Conservation (phyloP, 179 eudicot species). For the Patellifolia procumbens region DNA sequence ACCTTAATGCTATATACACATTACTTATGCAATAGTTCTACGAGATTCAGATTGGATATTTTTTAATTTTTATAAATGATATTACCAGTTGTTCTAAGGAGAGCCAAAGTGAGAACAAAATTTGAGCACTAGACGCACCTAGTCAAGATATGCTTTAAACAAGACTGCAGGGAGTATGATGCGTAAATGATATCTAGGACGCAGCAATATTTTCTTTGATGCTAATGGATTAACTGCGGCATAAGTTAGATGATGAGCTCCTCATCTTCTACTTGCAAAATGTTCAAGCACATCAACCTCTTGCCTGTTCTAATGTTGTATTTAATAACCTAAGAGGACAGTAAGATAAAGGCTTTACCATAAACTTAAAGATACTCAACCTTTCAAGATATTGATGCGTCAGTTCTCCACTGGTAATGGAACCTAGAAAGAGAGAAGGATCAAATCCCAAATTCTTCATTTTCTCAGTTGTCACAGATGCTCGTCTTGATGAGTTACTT, state of each 20-base stretch:
- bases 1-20: too few species aligned
- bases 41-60: too few species aligned
- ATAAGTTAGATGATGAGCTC: not conserved
- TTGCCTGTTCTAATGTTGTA: constrained; percentile 2
- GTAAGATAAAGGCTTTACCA: not conserved
- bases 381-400: constrained; percentile 77
- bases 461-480: constrained; percentile 77
- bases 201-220: not conserved
- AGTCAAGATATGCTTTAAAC: not conserved
- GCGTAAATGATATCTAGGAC: not conserved
- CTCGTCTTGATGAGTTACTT: constrained; percentile 92
- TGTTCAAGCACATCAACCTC: not conserved
- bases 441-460: constrained; percentile 81
- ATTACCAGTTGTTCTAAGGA: too few species aligned
- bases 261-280: not conserved
- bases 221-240: not conserved
- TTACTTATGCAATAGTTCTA: too few species aligned
- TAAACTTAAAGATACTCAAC: constrained; percentile 31
- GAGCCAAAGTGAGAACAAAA: too few species aligned
- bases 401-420: constrained; percentile 91
- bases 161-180: not conserved
- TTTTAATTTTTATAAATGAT: too few species aligned
- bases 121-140: too few species aligned
- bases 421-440: constrained; percentile 76
- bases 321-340: not conserved